phyloP scores from a whole-genome alignment of 208 protist species.

The Trypanosoma mega region DNA sequence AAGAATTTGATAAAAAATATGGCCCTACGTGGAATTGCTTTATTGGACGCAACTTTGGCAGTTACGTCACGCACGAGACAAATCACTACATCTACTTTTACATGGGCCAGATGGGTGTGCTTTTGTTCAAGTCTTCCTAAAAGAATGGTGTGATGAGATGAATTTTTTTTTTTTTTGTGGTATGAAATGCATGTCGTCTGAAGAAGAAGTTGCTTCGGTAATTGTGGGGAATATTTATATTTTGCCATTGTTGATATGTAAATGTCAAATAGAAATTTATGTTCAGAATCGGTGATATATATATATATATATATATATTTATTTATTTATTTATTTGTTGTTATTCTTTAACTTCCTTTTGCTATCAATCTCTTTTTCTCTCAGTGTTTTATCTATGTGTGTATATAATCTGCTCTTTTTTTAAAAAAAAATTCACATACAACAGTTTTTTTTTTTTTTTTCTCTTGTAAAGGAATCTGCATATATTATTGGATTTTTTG shows the following conservation, averaged over 20 bases:
- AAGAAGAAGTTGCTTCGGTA: neutral
- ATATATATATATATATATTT: neutral
- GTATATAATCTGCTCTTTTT: neutral
- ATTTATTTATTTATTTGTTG: neutral
- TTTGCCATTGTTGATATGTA: slow-evolving; percentile 14
- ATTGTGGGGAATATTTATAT: neutral
- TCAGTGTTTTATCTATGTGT: no score
- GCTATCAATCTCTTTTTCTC: neutral
- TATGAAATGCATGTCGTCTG: neutral
- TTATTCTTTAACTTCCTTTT: neutral
- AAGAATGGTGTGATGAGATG: neutral
- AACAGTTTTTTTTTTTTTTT: slow-evolving; percentile 12
- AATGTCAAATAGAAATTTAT: slow-evolving; percentile 19
- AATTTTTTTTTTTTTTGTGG: slow-evolving; percentile 1
- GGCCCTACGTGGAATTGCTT: slow-evolving; percentile 99
- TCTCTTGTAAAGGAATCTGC: slow-evolving; percentile 1
- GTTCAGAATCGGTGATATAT: no score
- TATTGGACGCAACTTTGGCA: slow-evolving; percentile 99
- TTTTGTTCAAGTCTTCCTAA: slow-evolving; percentile 95
- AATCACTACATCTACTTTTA: slow-evolving; percentile 99
- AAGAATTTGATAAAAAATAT: slow-evolving; percentile 99
- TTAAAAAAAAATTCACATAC: neutral
- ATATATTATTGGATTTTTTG: slow-evolving; percentile 2
- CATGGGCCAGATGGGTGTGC: slow-evolving; percentile 98
- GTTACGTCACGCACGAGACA: slow-evolving; percentile 99